These are phyloP conservation scores for Coleophoma eucalyptorum DNA, from an alignment of 2,329 filamentous ascomycete species.

Conservation along the genomic window DNA sequence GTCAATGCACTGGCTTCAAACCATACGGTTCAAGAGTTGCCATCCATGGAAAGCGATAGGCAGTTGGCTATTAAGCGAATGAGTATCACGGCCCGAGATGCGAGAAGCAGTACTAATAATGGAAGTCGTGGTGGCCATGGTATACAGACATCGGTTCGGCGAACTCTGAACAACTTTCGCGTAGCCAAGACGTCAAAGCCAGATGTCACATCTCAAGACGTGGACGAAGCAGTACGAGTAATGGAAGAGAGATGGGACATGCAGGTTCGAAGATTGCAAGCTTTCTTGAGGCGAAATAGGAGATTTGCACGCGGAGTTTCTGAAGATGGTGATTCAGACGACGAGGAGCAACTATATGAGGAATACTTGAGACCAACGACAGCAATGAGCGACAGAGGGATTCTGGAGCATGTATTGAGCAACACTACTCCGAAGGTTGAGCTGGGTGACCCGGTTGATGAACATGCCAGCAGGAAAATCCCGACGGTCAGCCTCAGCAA, in stretches of 20 bases:
- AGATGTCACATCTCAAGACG: constrained; percentile 25
- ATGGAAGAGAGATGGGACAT: constrained; percentile 24
- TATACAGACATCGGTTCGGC: constrained; percentile 22
- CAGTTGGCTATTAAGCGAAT: constrained; percentile 52
- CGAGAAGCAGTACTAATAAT: constrained; percentile 8
- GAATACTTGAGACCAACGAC: constrained; percentile 24
- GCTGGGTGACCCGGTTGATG: constrained; percentile 22
- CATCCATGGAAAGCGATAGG: constrained; percentile 59
- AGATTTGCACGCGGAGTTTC: constrained; percentile 21
- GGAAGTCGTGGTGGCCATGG: constrained; percentile 9
- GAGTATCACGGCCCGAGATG: constrained; percentile 28
- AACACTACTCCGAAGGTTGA: constrained; percentile 27
- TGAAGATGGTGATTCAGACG: constrained; percentile 8
- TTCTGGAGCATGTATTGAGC: constrained; percentile 26
- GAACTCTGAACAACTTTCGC: constrained; percentile 22
- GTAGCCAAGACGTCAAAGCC: constrained; percentile 19
- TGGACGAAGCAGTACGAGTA: constrained; percentile 23
- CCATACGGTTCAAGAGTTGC: constrained; percentile 56
- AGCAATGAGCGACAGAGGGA: constrained; percentile 23
- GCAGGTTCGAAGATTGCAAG: constrained; percentile 21
- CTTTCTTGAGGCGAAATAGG: constrained; percentile 25
- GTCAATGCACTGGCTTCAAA: constrained; percentile 68
- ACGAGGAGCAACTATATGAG: constrained; percentile 15
- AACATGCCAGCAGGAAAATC: not conserved
- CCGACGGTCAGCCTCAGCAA: too few relatives aligned